Evolutionary conservation across 768 basidiomycete genomes (phyloP).

Genomic region (Lentinula edodes): DNA sequence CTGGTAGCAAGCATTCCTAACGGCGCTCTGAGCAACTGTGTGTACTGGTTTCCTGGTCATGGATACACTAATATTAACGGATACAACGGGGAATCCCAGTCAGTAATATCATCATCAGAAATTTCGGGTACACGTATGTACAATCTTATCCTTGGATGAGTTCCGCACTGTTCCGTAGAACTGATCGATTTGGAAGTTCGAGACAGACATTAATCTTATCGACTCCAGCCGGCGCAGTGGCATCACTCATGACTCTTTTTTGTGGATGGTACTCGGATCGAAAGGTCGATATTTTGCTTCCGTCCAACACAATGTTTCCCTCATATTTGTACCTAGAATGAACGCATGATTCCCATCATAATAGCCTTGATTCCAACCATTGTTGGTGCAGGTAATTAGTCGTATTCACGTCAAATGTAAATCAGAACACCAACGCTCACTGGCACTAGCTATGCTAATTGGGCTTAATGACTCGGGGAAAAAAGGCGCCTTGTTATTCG

Average conservation of each 20-base stretch:
- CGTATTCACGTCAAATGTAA: background rate
- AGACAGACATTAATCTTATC: conserved; percentile 56
- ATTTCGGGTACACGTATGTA: conserved; percentile 58
- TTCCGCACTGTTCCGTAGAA: background rate
- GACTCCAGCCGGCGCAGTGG: conserved; percentile 50
- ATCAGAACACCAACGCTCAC: no score
- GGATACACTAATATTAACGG: background rate
- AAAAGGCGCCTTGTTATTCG: conserved; percentile 53
- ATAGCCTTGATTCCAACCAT: conserved; percentile 56
- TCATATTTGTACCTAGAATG: conserved; percentile 26
- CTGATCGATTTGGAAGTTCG: conserved; percentile 27
- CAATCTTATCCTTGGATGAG: background rate
- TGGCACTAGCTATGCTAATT: conserved; percentile 39
- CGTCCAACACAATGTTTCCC: background rate
- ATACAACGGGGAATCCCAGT: conserved; percentile 25
- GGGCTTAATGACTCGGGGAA: conserved; percentile 42
- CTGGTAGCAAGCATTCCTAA: conserved; percentile 58
- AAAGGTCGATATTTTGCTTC: conserved; percentile 31
- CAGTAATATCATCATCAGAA: conserved; percentile 58
- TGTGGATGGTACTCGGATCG: conserved; percentile 66
- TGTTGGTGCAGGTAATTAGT: conserved; percentile 39
- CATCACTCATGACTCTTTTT: conserved; percentile 38
- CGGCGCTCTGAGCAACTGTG: conserved; percentile 59
- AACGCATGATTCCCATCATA: conserved; percentile 57
- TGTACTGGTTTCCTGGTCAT: conserved; percentile 13